phyloP scores from a whole-genome alignment of 257 asterid species.

The Jacaranda mimosifolia region DNA sequence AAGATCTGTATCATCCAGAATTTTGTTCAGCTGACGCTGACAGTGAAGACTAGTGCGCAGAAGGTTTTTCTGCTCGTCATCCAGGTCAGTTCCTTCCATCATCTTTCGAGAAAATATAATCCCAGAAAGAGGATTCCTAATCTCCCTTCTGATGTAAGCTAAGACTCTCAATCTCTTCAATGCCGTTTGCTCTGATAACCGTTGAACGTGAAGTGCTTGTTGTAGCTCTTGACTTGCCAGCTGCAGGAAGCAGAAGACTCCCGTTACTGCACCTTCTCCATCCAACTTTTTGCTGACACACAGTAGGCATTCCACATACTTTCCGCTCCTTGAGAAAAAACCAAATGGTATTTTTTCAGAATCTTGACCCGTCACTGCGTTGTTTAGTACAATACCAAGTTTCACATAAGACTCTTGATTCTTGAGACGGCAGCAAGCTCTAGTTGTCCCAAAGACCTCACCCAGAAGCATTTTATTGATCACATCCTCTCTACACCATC shows the following conservation, averaged over 20 bases:
- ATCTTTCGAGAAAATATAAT: conserved; percentile 79
- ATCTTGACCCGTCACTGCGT: conserved; percentile 76
- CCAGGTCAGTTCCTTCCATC: conserved; percentile 82
- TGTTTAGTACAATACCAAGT: conserved; percentile 78
- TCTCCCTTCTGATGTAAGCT: conserved; percentile 84
- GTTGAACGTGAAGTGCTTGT: conserved; percentile 89
- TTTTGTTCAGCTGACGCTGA: conserved; percentile 82
- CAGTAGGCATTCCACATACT: conserved; percentile 77
- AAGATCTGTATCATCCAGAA: conserved; percentile 94
- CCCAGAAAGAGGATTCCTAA: conserved; percentile 87
- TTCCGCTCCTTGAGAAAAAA: conserved; percentile 71
- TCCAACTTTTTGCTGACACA: conserved; percentile 84
- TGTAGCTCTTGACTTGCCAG: conserved; percentile 95
- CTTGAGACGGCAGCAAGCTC: conserved; percentile 78
- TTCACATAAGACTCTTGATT: conserved; percentile 84
- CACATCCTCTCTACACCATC: conserved; percentile 79
- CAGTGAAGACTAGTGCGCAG: conserved; percentile 73
- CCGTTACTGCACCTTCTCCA: conserved; percentile 72
- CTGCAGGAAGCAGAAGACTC: conserved; percentile 92
- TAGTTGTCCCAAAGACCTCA: conserved; percentile 79
- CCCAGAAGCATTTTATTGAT: conserved; percentile 89
- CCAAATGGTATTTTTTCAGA: conserved; percentile 76
- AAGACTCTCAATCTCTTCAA: conserved; percentile 72
- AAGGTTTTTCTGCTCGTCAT: conserved; percentile 75
- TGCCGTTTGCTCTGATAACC: conserved; percentile 80